Conservation (phyloP, 306 rosid species). For the Gastrolobium villosum region DNA sequence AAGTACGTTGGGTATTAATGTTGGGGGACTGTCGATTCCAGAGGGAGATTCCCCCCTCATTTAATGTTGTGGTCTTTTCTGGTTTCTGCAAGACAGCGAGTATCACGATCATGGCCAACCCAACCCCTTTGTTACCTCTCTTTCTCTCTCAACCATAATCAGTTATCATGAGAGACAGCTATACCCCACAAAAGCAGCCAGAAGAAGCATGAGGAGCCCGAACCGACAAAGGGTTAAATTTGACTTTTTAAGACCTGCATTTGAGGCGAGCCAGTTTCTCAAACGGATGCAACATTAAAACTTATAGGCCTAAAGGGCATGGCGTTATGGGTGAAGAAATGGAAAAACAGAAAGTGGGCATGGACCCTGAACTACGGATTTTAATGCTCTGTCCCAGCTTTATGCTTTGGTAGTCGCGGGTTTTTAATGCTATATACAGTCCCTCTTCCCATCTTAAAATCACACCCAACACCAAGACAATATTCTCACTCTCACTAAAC, state of each 20-base stretch:
- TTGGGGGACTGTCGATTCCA: constrained; percentile 54
- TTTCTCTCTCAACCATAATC: neutral
- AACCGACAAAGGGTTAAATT: constrained; percentile 34
- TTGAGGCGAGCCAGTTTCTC: constrained; percentile 21
- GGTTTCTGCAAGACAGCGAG: constrained; percentile 43
- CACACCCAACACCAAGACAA: constrained; percentile 48
- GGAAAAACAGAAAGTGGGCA: constrained; percentile 6
- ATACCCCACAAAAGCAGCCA: neutral
- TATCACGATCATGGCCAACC: constrained; percentile 52
- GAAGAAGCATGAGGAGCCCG: neutral
- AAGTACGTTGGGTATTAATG: constrained; percentile 53
- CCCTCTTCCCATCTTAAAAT: constrained; percentile 39
- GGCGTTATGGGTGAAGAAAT: constrained; percentile 43
- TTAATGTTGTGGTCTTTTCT: constrained; percentile 53
- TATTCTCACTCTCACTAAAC: constrained; percentile 49
- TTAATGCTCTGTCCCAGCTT: constrained; percentile 67
- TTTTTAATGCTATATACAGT: constrained; percentile 62
- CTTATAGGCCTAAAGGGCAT: neutral
- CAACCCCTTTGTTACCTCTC: constrained; percentile 27
- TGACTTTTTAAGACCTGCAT: constrained; percentile 21
- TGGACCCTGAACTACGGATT: constrained; percentile 47
- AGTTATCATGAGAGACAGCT: neutral
- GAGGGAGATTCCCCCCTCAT: constrained; percentile 66
- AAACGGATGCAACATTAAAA: constrained; percentile 34
- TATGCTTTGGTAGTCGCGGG: constrained; percentile 73